phyloP scores from a whole-genome alignment of 306 rosid genomes.

The Fragaria ananassa region DNA sequence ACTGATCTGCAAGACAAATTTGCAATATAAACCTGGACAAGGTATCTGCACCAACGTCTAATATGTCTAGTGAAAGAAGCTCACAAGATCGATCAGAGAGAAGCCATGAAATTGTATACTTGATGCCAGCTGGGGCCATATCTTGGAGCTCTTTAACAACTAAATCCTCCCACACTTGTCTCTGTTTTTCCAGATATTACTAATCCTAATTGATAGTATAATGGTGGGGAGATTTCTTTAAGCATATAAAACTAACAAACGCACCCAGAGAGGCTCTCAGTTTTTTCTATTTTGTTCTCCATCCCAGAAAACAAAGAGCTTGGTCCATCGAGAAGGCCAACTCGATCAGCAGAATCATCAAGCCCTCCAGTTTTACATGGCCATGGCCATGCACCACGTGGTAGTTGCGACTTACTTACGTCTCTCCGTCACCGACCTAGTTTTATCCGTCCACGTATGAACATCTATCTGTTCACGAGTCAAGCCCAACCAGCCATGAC shows the following conservation, averaged over 20 bases:
- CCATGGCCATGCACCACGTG: slow-evolving; percentile 23
- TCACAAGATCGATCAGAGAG: not conserved
- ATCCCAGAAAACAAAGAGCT: not conserved
- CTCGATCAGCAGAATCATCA: not conserved
- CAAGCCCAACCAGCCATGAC: slow-evolving; percentile 22
- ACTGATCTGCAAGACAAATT: not conserved
- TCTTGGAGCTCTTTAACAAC: not conserved
- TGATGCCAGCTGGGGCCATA: slow-evolving; percentile 13
- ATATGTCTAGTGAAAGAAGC: not conserved
- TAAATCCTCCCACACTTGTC: not conserved
- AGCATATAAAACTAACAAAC: not conserved
- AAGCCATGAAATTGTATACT: not conserved
- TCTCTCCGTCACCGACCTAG: not conserved
- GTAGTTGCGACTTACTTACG: slow-evolving; percentile 26
- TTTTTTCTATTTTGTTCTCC: not conserved
- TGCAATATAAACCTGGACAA: not conserved
- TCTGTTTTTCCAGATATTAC: not conserved
- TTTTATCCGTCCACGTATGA: slow-evolving; percentile 26
- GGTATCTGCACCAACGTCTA: not conserved
- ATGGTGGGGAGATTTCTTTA: not conserved
- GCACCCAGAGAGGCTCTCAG: not conserved
- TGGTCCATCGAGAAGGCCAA: too few species aligned
- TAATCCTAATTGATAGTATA: not conserved
- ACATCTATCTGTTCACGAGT: not conserved
- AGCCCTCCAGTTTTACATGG: not conserved